Base-by-base conservation (phyloP, 139 green algal genomes). In the Coccomyxa sp. region DNA sequence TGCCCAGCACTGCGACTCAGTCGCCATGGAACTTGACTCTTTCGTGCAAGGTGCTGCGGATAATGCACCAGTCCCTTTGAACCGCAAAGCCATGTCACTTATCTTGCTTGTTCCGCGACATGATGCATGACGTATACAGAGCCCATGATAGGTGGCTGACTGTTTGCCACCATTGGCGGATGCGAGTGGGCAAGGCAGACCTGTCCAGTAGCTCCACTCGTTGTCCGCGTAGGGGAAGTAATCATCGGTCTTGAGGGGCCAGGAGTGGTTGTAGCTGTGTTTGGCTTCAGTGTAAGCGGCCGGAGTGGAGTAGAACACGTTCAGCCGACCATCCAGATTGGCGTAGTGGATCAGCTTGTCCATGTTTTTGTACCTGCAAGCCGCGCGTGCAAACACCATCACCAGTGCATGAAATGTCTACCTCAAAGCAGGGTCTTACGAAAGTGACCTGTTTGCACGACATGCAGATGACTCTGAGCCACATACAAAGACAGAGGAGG, bases 171-270 rank as follows among this genome's bases (percentile, higher is more conserved):
- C 3, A 51, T 51, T 11, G 38, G 38, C 3, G 38, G 38, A 3
- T 51, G 38, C 21, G 63, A 71, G 21, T 71, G 18, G 63, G 63
- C 23, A 38, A 38, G n/a, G 1, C 27, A 77, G 71, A 93, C 91
- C 94, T 67, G 95, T 98, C 95, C 95, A 98, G 84, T 96, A 97
- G 76, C 85, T 91, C 79, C 96, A 88, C 7, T 87, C 82, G 75
- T 79, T 88, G 85, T 98, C 94, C 17, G 94, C 90, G 78, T 98
- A 98, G 13, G 95, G 95, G 84, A 98, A 98, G 88, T 97, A 96
- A 85, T 98, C 95, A 81, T 95, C 92, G 12, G 83, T 89, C 86
- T 95, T 97, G 17, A 93, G 82, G 13, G 91, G 89, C 91, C 91
- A 96, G 28, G 60, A 77, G 9, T 85, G 27, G 25, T 86, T 86